Percentiles rank a stretch among this genome's conserved stretches.
Evolutionary conservation across 441 rosid genomes (phyloP).

Genomic region (Euphorbia schlechtendalii): DNA sequence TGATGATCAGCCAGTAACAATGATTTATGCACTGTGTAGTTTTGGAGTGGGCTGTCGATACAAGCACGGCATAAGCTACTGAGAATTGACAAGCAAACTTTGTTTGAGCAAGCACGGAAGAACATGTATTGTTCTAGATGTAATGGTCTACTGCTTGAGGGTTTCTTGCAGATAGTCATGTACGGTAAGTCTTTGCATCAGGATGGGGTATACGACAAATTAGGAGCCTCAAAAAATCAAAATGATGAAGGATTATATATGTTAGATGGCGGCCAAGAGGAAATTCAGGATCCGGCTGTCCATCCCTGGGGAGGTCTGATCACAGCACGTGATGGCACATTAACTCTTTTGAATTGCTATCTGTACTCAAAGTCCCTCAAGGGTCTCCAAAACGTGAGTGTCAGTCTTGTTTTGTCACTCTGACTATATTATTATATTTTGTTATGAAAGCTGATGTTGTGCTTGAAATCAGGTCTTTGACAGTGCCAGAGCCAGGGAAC

Average conservation of each 20-base stretch:
- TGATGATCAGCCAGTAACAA: not conserved
- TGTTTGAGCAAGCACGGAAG: conserved; percentile 89
- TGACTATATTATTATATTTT: conserved; percentile 6
- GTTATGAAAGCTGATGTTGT: conserved; percentile 29
- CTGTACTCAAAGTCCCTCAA: conserved; percentile 58
- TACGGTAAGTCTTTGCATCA: conserved; percentile 73
- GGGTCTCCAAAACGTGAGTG: conserved; percentile 72
- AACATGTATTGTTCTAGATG: conserved; percentile 92
- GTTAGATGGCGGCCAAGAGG: conserved; percentile 42
- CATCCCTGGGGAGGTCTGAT: conserved; percentile 97
- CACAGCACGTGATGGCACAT: conserved; percentile 66
- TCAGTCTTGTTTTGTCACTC: conserved; percentile 4
- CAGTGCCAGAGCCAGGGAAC: conserved; percentile 83
- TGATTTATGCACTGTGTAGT: conserved; percentile 34
- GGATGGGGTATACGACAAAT: conserved; percentile 35
- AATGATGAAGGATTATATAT: conserved; percentile 31
- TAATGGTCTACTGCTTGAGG: conserved; percentile 78
- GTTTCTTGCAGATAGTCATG: conserved; percentile 79
- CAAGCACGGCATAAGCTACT: conserved; percentile 64
- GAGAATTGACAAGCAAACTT: conserved; percentile 75
- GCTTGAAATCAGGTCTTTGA: conserved; percentile 71
- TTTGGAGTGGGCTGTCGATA: conserved; percentile 65
- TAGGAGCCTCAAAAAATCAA: conserved; percentile 35
- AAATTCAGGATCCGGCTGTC: conserved; percentile 70
- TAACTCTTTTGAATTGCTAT: conserved; percentile 78